Conservation (phyloP, 2,329 filamentous ascomycete genomes). For the Myriosclerotinia scirpicola region DNA sequence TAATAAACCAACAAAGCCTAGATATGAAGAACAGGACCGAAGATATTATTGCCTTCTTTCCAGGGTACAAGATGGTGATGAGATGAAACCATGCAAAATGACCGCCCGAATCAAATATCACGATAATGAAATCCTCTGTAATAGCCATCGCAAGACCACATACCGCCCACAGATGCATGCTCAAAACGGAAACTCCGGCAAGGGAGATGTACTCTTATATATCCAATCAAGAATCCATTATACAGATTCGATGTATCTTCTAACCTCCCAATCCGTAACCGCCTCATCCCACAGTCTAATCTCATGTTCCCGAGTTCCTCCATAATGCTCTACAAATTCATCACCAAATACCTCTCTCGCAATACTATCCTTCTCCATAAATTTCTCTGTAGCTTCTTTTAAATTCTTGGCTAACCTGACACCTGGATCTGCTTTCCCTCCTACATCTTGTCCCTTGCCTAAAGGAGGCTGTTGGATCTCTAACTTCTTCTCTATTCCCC, state of each 20-base stretch:
- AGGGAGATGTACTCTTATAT: no score
- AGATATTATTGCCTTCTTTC: no score
- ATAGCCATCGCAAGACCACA: no score
- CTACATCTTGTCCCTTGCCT: slow-evolving; percentile 80
- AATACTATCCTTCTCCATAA: slow-evolving; percentile 75
- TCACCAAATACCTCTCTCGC: slow-evolving; percentile 94
- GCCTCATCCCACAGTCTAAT: slow-evolving; percentile 89
- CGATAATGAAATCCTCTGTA: no score
- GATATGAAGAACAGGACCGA: no score
- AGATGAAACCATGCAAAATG: no score
- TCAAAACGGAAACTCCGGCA: no score
- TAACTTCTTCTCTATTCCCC: slow-evolving; percentile 89
- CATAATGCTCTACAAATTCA: slow-evolving; percentile 94
- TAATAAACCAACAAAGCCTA: no score
- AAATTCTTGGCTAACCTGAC: slow-evolving; percentile 79
- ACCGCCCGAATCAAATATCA: no score
- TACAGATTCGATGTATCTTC: slow-evolving; percentile 20
- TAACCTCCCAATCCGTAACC: slow-evolving; percentile 74
- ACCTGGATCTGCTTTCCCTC: slow-evolving; percentile 68
- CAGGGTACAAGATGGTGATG: no score
- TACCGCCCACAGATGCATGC: no score
- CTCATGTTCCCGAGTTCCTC: slow-evolving; percentile 89
- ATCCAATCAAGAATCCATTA: neutral
- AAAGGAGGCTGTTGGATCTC: slow-evolving; percentile 79
- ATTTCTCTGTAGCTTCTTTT: slow-evolving; percentile 78